Base-by-base conservation (phyloP, 2,329 filamentous ascomycete genomes). In the Fusarium pininemorale region DNA sequence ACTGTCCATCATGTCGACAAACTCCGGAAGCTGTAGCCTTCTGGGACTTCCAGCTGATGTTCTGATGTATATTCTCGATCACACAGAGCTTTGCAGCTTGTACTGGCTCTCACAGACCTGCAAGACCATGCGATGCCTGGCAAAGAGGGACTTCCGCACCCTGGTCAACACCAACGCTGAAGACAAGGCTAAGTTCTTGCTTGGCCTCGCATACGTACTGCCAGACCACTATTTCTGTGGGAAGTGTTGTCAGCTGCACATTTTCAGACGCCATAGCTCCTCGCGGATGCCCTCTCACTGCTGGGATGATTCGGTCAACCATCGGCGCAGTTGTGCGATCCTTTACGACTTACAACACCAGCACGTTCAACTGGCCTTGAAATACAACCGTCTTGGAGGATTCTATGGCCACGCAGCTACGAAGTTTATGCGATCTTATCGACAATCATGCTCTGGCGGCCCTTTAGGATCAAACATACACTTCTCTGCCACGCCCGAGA, bases 361-460 rank as follows among this genome's bases (percentile, higher is more conserved):
- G 4, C n/a, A 54, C 18, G 6, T 54, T 54, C 50, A 54, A 38
- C 13, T 54, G 24, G 50, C 32, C 3, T 18, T 54, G 22, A 54
- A 54, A 54, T 38, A 26, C 12, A 22, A 26, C 50, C 32, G n/a
- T 8, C n/a, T 54, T 38, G 50, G 50, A 13, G 50, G 2, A 12
- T 16, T 8, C 2, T 26, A 30, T 30, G 30, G 11, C 12, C 12
- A 30, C 12, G 30, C 30, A 30, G 30, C 30, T 30, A 11, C 30
- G 30, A 30, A 30, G 30, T 30, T 30, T 5, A 53, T 37, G 3
- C 30, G 24, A 3, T 6, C 32, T 20, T 26, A 51, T 32, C 6
- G 15, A 3, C 0, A 15, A 26, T 15, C 16, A 37, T 2, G 0
- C 7, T 51, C 4, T 3, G 0, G 6, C 7, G 8, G 6, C 28